Evolutionary conservation across 305 asterid genomes (phyloP).

Genomic region (Petunia hybrid): DNA sequence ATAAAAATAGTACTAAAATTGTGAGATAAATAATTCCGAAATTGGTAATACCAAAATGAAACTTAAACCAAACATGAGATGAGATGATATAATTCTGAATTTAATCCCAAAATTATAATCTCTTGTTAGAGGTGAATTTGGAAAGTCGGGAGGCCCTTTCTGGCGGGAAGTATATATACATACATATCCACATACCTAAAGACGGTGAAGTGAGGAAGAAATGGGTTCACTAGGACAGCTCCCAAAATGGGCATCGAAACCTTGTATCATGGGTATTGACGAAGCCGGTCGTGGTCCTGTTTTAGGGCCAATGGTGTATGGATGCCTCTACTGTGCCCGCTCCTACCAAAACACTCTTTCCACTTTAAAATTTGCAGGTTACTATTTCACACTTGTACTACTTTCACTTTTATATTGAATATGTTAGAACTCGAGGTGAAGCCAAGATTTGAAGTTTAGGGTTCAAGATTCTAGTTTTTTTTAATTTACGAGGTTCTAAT

Average conservation of each 20-base stretch:
- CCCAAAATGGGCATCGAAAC: slow-evolving; percentile 79
- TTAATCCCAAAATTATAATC: too few relatives aligned
- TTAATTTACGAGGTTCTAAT: too few relatives aligned
- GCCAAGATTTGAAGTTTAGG: too few relatives aligned
- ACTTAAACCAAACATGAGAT: too few relatives aligned
- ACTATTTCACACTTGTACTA: not conserved
- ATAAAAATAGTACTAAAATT: too few relatives aligned
- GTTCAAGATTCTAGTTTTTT: too few relatives aligned
- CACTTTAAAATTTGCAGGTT: slow-evolving; percentile 89
- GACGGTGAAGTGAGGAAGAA: not conserved
- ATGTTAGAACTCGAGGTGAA: too few relatives aligned
- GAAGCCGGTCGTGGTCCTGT: slow-evolving; percentile 99
- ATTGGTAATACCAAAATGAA: too few relatives aligned
- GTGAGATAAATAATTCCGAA: too few relatives aligned
- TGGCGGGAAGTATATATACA: slow-evolving; percentile 19
- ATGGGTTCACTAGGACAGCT: slow-evolving; percentile 64
- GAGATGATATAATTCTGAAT: too few relatives aligned
- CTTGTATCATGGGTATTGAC: slow-evolving; percentile 96
- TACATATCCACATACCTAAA: not conserved
- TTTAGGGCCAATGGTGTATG: slow-evolving; percentile 99
- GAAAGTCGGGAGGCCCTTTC: not conserved
- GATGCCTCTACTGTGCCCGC: slow-evolving; percentile 82
- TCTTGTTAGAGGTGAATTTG: too few relatives aligned
- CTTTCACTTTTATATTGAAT: not conserved
- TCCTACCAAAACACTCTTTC: slow-evolving; percentile 83